Evolutionary conservation across 2,329 filamentous ascomycete genomes (phyloP).

Genomic region (Monilinia fructigena): DNA sequence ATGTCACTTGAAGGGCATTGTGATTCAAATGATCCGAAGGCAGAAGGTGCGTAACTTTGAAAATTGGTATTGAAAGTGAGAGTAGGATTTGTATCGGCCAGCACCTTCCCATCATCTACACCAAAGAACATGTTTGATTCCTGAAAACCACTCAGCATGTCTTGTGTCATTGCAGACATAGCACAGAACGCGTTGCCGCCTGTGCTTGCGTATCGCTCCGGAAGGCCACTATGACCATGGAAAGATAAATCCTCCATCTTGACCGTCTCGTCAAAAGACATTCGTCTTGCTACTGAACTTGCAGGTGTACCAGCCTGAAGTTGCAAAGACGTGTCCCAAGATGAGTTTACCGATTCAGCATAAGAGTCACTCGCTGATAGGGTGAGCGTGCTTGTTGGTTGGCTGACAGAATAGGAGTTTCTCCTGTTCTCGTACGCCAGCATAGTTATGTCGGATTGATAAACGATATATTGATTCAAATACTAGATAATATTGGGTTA

Average conservation of each 20-base stretch:
- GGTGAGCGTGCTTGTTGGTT: constrained; percentile 14
- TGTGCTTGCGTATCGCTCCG: constrained; percentile 22
- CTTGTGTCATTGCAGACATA: constrained; percentile 28
- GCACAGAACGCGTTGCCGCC: constrained; percentile 17
- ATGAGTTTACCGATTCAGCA: constrained; percentile 12
- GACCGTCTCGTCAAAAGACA: constrained; percentile 18
- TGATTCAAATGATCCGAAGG: constrained; percentile 19
- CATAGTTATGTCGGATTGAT: not conserved
- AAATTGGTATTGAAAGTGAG: constrained; percentile 22
- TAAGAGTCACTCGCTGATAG: constrained; percentile 19
- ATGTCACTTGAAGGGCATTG: constrained; percentile 25
- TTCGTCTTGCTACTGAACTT: constrained; percentile 4
- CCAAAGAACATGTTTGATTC: constrained; percentile 25
- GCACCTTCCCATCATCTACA: constrained; percentile 8
- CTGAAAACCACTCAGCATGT: constrained; percentile 24
- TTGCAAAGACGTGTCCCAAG: constrained; percentile 23
- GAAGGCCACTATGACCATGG: constrained; percentile 15
- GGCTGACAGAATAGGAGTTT: constrained; percentile 10
- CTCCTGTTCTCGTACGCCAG: constrained; percentile 12
- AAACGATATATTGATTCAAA: not conserved
- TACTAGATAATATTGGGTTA: constrained; percentile 1
- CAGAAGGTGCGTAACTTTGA: constrained; percentile 13
- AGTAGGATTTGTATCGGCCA: constrained; percentile 24
- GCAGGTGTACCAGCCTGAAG: constrained; percentile 7
- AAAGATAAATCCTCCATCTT: constrained; percentile 27